Evolutionary conservation across 108 stramenopile genomes (phyloP), one percentile per base, ranked within the genome.

Genomic region (Schizochytrium sp.): DNA sequence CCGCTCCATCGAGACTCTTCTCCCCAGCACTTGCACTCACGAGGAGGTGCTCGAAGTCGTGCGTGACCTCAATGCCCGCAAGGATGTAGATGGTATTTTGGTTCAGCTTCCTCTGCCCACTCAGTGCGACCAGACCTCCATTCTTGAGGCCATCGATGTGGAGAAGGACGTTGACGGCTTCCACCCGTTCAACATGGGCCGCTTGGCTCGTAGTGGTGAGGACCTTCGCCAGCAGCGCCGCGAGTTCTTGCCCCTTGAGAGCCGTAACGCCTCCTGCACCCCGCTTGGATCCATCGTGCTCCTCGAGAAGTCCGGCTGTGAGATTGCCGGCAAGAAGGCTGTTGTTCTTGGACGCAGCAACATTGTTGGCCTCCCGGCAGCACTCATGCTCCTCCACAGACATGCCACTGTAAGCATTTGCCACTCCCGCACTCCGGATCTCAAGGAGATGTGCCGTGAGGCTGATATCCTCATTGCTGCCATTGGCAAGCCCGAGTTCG

Each of bases 391-490:
- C 47, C 90, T 97, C 91, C 96, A 96, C 87, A 69, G 95, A 8
- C 93, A 98, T 91, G 97, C 98, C 3, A 97, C 97, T 4, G 97
- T 99, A 0, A 99, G 98, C 4, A 95, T 98, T 76, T 96, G 95
- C 19, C 99, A 99, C 94, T 97, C 96, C 13, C 91, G 94, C 28
- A 98, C 97, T 5, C 72, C 89, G n/a, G 90, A 98, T 92, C 89
- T 95, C 7, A 89, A 91, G 56, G 87, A 49, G 3, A 72, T 96
- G 56, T 95, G 98, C 17, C 72, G 92, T 60, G 87, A 90, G 55
- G 99, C 97, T 1, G 99, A 99, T 91, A 97, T 99, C 90, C 96
- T 99, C 13, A 94, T 99, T 13, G 97, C 97, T 3, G 98, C 98
- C 28, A 96, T 97, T 45, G 98, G 99, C 46, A 72, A 94, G 56